phyloP scores from a whole-genome alignment of 1,284 basidiomycete genomes.

The Marasmius oreades region DNA sequence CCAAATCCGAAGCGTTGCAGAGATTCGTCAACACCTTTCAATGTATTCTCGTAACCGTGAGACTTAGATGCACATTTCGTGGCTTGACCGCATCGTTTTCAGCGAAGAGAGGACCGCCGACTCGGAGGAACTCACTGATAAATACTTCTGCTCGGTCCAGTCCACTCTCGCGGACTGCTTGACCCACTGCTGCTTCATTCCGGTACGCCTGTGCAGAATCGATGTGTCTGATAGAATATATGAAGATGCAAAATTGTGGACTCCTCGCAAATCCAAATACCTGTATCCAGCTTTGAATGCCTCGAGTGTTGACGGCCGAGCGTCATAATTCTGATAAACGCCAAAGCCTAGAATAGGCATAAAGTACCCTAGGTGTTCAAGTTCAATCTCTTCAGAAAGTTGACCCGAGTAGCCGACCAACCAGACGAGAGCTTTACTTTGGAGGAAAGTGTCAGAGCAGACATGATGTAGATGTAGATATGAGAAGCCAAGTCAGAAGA shows the following conservation, averaged over 20 bases:
- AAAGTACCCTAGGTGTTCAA: conserved; percentile 39
- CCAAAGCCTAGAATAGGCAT: conserved; percentile 84
- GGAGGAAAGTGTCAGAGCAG: conserved; percentile 7
- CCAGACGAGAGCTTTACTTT: conserved; percentile 12
- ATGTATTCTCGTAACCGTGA: conserved; percentile 58
- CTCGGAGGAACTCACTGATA: conserved; percentile 50
- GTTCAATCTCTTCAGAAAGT: not conserved
- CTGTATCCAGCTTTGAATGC: conserved; percentile 77
- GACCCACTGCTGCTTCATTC: conserved; percentile 67
- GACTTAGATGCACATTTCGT: conserved; percentile 57
- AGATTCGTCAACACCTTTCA: conserved; percentile 54
- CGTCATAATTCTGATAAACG: conserved; percentile 70
- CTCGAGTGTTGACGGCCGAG: conserved; percentile 55
- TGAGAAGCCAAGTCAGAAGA: too few species aligned
- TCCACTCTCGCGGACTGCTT: conserved; percentile 52
- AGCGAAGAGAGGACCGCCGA: not conserved
- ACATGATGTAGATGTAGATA: not conserved
- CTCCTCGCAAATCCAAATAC: conserved; percentile 32
- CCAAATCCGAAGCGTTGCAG: conserved; percentile 52
- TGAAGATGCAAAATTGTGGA: not conserved
- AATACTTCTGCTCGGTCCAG: conserved; percentile 56
- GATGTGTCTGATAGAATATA: conserved; percentile 43
- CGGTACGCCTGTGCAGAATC: conserved; percentile 73
- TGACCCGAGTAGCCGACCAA: not conserved
- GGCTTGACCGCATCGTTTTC: conserved; percentile 33